Base-by-base conservation (phyloP, 2,329 filamentous ascomycete species). In the Fusarium multiceps region DNA sequence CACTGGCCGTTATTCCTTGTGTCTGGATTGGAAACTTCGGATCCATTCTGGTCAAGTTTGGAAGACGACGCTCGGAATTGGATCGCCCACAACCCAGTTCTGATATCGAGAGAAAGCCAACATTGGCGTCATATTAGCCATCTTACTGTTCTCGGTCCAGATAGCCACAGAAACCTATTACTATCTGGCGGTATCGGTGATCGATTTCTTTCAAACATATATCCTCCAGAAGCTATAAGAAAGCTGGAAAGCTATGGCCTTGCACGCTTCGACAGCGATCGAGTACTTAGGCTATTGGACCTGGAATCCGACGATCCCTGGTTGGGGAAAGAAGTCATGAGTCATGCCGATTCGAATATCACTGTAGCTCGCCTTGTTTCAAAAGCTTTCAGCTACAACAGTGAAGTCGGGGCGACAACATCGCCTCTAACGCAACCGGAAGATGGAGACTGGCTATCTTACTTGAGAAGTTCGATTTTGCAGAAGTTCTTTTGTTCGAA, bases 1-100 rank as follows among this genome's bases (percentile, higher is more conserved):
- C 13, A 54, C 11, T 72, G 70, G 71, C 50, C 58, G 1, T 1
- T 41, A 4, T 73, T 73, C 23, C 62, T 73, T 14, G 43, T 60
- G 6, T 11, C 43, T 1, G 7, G 7, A 18, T 1, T n/a, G 4
- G 14, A 11, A 21, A 43, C 12, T 7, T 32, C 11, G 2, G 21
- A 56, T 28, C 8, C 28, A 0, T 63, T 71, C 42, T 73, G 64
- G 69, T 46, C 34, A 11, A 13, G 6, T 3, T n/a, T 73, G 1
- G 30, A 49, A 3, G 1, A 8, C 0, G 37, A 56, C 1, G 55
- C 65, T 4, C 16, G 13, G 2, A 1, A 2, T 10, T 51, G 47
- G 51, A 60, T 72, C 9, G 45, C 47, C 10, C n/a, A 20, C 14
- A 62, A 13, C 1, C 50, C 48, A 2, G n/a, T 69, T 6, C 10